Base-by-base conservation (phyloP, 1,284 basidiomycete species). In the Irpex lacteus region DNA sequence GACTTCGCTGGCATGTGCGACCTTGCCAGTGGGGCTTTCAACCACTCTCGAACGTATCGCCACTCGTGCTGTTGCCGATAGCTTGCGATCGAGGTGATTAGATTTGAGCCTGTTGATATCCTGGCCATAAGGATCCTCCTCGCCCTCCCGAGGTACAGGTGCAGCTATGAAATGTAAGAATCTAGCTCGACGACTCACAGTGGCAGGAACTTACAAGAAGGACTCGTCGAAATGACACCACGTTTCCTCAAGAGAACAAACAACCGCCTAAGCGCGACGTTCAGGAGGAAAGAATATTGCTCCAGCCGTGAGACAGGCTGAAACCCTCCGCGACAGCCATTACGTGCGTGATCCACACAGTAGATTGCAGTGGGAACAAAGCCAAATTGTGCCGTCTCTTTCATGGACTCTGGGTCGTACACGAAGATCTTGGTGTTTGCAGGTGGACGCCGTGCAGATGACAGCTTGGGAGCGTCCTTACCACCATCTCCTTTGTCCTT, bases 231-330 rank as follows among this genome's bases (percentile, higher is more conserved):
- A 32, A 98, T 92, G 19, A 96, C 91, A 36, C 96, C 96, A 69
- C 95, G 89, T 78, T 95, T 93, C 80, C 95, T 92, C 73, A 98
- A 82, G 64, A 98, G 83, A 53, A 95, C 85, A 77, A 96, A 98
- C 62, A 99, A 81, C 71, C 97, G 86, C 68, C 96, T 86, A 62
- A 99, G 83, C 4, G 97, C 98, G 18, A 99, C 98, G 71, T 98
- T 96, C 61, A 99, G 81, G 66, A 99, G 78, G 81, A 98, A 99
- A 0, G 98, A 94, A 76, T 98, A 99, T 75, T 99, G 97, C 80
- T 99, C 97, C 69, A 99, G 80, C 66, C 97, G 84, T 60, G 96
- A 95, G 15, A 98, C 97, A 13, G 92, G 84, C 73, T 94, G 91
- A 78, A 99, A 98, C 7, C 96, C 96, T 19, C 79, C 72, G 56